Evolutionary conservation across 2,329 filamentous ascomycete genomes (phyloP).

Genomic region (Cladophialophora psammophila): DNA sequence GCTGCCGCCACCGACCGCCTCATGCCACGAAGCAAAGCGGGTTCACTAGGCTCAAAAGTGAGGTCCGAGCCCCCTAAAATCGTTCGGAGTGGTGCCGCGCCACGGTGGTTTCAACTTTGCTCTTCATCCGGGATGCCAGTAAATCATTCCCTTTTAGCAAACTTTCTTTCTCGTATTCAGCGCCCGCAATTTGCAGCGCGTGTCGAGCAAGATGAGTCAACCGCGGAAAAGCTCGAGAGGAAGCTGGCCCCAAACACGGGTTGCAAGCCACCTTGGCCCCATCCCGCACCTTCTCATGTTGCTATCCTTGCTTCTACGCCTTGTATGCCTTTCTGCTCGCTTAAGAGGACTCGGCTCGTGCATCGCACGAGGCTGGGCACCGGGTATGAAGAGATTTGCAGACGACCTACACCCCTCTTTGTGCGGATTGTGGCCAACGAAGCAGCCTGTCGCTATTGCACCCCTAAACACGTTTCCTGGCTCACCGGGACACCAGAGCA

Average conservation of each 20-base stretch:
- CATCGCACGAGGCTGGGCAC: constrained; percentile 7
- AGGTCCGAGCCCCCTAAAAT: neutral
- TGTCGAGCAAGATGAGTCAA: constrained; percentile 2
- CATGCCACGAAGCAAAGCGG: neutral
- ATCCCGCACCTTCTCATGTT: constrained; percentile 2
- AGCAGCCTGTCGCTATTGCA: constrained; percentile 7
- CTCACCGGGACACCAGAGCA: constrained; percentile 2
- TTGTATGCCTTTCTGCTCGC: constrained; percentile 4
- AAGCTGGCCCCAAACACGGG: neutral
- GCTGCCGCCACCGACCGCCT: neutral
- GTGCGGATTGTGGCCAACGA: neutral
- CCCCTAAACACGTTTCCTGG: constrained; percentile 11
- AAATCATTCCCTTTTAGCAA: neutral
- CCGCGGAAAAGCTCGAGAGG: constrained; percentile 2
- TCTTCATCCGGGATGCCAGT: neutral
- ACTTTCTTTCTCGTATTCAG: constrained; percentile 18
- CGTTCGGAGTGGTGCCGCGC: constrained; percentile 4
- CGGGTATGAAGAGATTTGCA: constrained; percentile 5
- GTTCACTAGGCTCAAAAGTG: neutral
- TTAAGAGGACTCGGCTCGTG: neutral
- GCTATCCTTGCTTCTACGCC: neutral
- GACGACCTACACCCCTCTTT: neutral
- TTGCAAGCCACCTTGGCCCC: constrained; percentile 12
- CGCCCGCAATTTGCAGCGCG: constrained; percentile 9
- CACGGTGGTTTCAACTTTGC: constrained; percentile 12